phyloP scores from a whole-genome alignment of 345 rosid genomes.

The Noccaea bulbosa region DNA sequence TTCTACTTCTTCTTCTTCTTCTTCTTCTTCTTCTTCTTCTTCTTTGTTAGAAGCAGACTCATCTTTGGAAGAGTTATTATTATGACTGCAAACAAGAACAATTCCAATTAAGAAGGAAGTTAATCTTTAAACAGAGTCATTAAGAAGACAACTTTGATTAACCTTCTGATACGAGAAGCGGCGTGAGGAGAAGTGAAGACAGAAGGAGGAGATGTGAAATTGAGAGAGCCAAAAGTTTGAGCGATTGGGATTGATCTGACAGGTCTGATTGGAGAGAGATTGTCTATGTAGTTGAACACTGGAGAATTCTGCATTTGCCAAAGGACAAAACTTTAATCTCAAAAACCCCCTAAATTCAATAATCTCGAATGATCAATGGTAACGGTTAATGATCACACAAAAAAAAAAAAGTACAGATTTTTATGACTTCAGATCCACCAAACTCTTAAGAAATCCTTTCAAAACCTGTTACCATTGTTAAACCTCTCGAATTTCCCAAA shows the following conservation, averaged over 20 bases:
- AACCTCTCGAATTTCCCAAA: conserved; percentile 18
- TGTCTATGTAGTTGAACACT: conserved; percentile 71
- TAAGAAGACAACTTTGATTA: not conserved
- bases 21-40: conserved; percentile 1
- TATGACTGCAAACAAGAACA: conserved; percentile 47
- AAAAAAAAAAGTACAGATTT: not conserved
- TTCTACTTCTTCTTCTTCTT: conserved; percentile 11
- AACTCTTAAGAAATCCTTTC: not conserved
- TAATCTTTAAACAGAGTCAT: not conserved
- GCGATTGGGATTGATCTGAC: conserved; percentile 40
- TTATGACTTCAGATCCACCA: not conserved
- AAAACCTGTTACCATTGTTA: conserved; percentile 5
- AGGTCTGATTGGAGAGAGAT: conserved; percentile 84
- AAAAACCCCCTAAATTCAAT: not conserved
- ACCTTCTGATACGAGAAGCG: conserved; percentile 54
- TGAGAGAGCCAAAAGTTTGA: conserved; percentile 68
- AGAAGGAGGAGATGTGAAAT: conserved; percentile 67
- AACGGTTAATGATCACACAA: not conserved
- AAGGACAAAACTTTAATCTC: not conserved
- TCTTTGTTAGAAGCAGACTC: conserved; percentile 36
- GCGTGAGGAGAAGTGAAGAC: conserved; percentile 87
- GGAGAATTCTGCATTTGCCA: conserved; percentile 78
- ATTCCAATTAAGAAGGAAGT: not conserved
- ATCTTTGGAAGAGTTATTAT: conserved; percentile 48
- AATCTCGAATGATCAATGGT: not conserved